Conservation (phyloP, 2,329 filamentous ascomycete species). For the Scedosporium minutisporum region DNA sequence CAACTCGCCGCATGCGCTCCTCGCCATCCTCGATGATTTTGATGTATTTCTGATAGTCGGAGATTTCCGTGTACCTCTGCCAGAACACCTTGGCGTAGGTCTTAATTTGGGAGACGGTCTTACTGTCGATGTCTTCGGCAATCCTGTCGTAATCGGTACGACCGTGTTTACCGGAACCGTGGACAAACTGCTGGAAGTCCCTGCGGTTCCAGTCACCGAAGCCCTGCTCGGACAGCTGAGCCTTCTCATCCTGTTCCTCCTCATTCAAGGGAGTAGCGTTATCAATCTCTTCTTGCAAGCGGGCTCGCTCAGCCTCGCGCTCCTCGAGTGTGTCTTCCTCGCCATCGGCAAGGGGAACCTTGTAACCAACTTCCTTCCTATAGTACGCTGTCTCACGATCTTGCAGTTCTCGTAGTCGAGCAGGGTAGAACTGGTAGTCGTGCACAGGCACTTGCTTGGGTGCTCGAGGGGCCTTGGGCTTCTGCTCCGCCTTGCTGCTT, state of each 20-base stretch:
- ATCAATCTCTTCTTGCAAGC: slow-evolving; percentile 89
- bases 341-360: slow-evolving; percentile 80
- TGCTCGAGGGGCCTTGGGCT: slow-evolving; percentile 90
- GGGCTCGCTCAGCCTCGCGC: slow-evolving; percentile 75
- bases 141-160: slow-evolving; percentile 79
- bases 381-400: slow-evolving; percentile 95
- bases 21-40: slow-evolving; percentile 87
- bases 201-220: slow-evolving; percentile 94
- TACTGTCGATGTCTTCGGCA: slow-evolving; percentile 82
- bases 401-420: slow-evolving; percentile 74
- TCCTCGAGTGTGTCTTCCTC: slow-evolving; percentile 79
- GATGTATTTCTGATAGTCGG: slow-evolving; percentile 82
- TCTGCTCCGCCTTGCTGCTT: slow-evolving; percentile 74
- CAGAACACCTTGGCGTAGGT: slow-evolving; percentile 93
- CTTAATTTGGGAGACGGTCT: slow-evolving; percentile 74
- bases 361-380: slow-evolving; percentile 92
- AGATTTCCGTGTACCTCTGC: slow-evolving; percentile 85
- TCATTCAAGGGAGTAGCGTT: slow-evolving; percentile 81
- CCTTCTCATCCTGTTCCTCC: slow-evolving; percentile 81
- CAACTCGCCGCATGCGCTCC: slow-evolving; percentile 77
- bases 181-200: slow-evolving; percentile 97
- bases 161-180: slow-evolving; percentile 87
- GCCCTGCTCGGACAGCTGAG: slow-evolving; percentile 68
- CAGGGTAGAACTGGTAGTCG: slow-evolving; percentile 95
- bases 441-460: slow-evolving; percentile 88